phyloP scores from a whole-genome alignment of 805 yeast species.

The Ogataea zsoltii region DNA sequence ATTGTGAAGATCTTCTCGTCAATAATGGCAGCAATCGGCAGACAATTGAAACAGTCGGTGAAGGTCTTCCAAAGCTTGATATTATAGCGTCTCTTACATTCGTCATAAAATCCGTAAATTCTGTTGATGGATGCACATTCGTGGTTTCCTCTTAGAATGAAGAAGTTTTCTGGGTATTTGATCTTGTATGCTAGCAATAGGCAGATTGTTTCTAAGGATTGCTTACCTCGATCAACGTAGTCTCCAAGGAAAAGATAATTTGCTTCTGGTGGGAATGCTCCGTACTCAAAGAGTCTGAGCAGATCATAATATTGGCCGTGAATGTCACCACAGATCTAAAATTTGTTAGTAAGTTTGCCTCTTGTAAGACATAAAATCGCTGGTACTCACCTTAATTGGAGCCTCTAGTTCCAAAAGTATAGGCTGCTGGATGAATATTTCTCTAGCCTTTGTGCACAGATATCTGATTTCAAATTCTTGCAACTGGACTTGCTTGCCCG shows the following conservation, averaged over 20 bases:
- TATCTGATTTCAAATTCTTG: constrained; percentile 93
- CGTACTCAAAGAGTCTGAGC: constrained; percentile 92
- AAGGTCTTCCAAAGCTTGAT: constrained; percentile 98
- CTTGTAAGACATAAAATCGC: too few species aligned
- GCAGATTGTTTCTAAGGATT: constrained; percentile 94
- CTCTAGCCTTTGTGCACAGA: constrained; percentile 96
- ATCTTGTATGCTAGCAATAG: constrained; percentile 92
- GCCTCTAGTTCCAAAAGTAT: constrained; percentile 94
- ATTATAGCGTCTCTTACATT: constrained; percentile 96
- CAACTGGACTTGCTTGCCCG: constrained; percentile 93
- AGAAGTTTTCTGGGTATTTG: constrained; percentile 97
- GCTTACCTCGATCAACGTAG: constrained; percentile 98
- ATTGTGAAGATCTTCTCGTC: constrained; percentile 97
- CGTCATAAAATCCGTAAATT: constrained; percentile 97
- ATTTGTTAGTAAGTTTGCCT: constrained; percentile 9
- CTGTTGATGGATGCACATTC: constrained; percentile 98
- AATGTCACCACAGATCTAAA: constrained; percentile 85
- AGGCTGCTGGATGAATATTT: constrained; percentile 96
- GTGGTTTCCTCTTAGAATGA: constrained; percentile 96
- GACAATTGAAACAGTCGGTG: constrained; percentile 97
- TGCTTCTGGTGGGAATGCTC: constrained; percentile 99
- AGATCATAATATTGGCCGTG: constrained; percentile 98
- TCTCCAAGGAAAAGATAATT: constrained; percentile 95
- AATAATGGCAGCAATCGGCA: constrained; percentile 97
- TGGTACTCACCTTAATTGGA: constrained; percentile 76